These are phyloP conservation scores for Coemansia sp. DNA, from an alignment of 192 early-diverging fungal species.

Conservation along the genomic window DNA sequence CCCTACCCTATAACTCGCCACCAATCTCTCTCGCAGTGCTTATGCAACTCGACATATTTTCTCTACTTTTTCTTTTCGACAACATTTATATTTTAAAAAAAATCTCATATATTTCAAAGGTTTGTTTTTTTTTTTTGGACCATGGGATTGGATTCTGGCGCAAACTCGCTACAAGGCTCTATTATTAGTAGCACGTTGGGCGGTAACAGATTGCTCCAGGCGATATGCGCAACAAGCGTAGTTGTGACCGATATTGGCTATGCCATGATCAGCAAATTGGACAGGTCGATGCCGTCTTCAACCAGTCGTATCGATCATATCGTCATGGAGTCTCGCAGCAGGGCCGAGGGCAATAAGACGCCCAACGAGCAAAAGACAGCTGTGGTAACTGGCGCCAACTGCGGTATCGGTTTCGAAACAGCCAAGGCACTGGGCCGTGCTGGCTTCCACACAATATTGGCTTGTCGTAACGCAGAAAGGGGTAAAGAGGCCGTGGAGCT, in stretches of 20 bases:
- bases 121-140: neutral
- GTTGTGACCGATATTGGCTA: constrained; percentile 24
- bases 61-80: neutral
- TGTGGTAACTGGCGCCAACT: constrained; percentile 58
- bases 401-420: constrained; percentile 59
- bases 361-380: constrained; percentile 21
- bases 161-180: constrained; percentile 14
- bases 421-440: constrained; percentile 57
- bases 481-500: constrained; percentile 29
- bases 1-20: no score
- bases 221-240: neutral
- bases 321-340: constrained; percentile 18
- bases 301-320: constrained; percentile 41
- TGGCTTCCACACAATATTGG: constrained; percentile 51
- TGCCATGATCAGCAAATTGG: constrained; percentile 35
- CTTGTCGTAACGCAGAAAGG: constrained; percentile 10
- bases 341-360: neutral
- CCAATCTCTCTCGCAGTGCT: no score
- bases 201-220: neutral
- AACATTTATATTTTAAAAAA: neutral
- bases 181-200: constrained; percentile 9
- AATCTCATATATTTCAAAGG: neutral
- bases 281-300: constrained; percentile 17
- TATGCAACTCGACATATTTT: neutral
- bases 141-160: constrained; percentile 11